Conservation (phyloP, 257 asterid species). For the Fraxinus anomala region DNA sequence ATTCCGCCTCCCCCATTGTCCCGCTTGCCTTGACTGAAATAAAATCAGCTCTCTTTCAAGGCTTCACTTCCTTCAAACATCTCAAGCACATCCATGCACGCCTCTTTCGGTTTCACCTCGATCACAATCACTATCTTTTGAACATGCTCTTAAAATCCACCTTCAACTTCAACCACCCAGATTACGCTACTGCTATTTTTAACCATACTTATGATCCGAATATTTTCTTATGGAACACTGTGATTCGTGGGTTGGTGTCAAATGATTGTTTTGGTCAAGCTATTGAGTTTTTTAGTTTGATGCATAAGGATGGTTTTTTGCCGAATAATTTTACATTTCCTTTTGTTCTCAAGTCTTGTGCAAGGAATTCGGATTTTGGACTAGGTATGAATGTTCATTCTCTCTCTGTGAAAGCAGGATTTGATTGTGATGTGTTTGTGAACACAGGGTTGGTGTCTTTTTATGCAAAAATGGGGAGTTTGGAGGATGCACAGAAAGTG, state of each 20-base stretch:
- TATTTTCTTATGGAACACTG: conserved; percentile 42
- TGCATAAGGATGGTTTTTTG: conserved; percentile 34
- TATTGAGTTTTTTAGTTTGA: conserved; percentile 26
- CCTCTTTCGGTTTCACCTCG: conserved; percentile 35
- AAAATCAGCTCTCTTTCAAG: conserved; percentile 37
- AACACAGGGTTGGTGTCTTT: conserved; percentile 47
- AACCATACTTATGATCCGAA: conserved; percentile 36
- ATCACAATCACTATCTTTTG: conserved; percentile 37
- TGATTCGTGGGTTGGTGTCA: conserved; percentile 42
- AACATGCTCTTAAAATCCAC: conserved; percentile 34
- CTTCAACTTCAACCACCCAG: conserved; percentile 40
- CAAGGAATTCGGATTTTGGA: conserved; percentile 28
- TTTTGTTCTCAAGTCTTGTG: conserved; percentile 39
- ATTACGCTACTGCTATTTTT: conserved; percentile 37
- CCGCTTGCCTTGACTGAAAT: conserved; percentile 27
- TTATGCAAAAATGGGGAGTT: conserved; percentile 30
- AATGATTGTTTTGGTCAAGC: conserved; percentile 33
- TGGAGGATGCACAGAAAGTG: conserved; percentile 36
- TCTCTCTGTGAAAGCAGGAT: conserved; percentile 39
- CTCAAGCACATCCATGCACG: conserved; percentile 45
- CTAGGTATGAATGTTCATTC: conserved; percentile 35
- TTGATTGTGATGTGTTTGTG: conserved; percentile 40
- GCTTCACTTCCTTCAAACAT: conserved; percentile 39
- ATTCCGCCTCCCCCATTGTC: background rate
- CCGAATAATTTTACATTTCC: conserved; percentile 45